Evolutionary conservation across 2,329 filamentous ascomycete species (phyloP), one percentile per base, ranked within the genome.

Genomic region (Fusarium mangiferae): DNA sequence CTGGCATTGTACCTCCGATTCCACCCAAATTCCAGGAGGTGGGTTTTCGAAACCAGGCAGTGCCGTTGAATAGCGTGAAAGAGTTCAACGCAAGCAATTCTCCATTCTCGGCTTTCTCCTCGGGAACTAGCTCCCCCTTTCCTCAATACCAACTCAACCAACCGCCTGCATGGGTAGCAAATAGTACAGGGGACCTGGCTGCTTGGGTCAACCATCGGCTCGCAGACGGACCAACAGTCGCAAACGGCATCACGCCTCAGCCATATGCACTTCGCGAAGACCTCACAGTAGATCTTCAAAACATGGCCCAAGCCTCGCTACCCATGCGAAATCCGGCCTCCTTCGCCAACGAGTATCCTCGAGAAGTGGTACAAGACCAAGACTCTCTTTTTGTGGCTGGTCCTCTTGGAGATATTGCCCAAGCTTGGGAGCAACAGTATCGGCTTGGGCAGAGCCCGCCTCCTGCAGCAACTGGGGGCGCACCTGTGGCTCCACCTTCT

Each of bases 201-300:
- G 22, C 33, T 17, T 62, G 60, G 55, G 51, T 28, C 9, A 75
- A 77, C 9, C 20, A 39, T 22, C 56, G 60, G 24, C 33, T 69
- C 28, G 45, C 46, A 13, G 55, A 39, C 33, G 48, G 26, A 18
- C n/a, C 30, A 18, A 17, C 44, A 28, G 30, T 64, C 15, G 66
- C 71, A 14, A 46, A 62, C 22, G 73, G 75, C 13, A 68, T 76
- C 35, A 67, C 77, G 63, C 68, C 73, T 26, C 67, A 77, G 14
- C 67, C 75, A 3, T 77, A 77, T 62, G 75, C 75, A 18, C 24
- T 73, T 30, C 68, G 75, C 1, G 65, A 64, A 36, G 71, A 74
- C 22, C 59, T 75, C 49, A 76, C 75, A 2, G 55, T 26, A 13
- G 75, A 77, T 46, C 71, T 77, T 17, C 54, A 38, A n/a, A 59